Evolutionary conservation across 2,329 filamentous ascomycete species (phyloP), one percentile per base, ranked within the genome.

Genomic region (Meredithiella fracta): DNA sequence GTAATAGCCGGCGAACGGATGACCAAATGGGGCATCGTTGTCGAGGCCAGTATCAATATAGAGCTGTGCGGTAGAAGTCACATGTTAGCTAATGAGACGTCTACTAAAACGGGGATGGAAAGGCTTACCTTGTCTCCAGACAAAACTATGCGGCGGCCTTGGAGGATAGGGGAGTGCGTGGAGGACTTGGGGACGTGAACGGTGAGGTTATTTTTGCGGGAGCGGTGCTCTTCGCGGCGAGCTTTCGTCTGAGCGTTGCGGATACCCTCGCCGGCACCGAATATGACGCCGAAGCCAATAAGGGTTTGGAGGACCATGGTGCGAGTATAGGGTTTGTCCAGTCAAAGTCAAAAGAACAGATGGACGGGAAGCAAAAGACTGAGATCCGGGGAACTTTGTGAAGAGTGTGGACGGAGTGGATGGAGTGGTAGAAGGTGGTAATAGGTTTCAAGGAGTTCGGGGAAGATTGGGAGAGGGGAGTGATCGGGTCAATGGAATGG

Each of bases 1-100:
- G 60, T 72, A 79, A 61, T 80, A 79, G 25, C 77, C 77, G 2
- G 74, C 70, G 61, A 77, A 79, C 0, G 72, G 71, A 62, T 79
- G 75, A 2, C 74, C 71, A 53, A 67, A 65, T 1, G 60, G 62
- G 54, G 63, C 59, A 54, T 61, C 62, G 49, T 58, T 62, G 34
- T 64, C 59, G 54, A 61, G 56, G 40, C 64, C 67, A 9, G 70
- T 73, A 54, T 74, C 74, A 20, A 77, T 70, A 60, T 64, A 66
- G 23, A 66, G 64, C 64, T 65, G 49, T 11, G 8, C 9, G 3
- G 3, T 9, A 38, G 40, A 20, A 23, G 29, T 5, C n/a, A 26
- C 1, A 14, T 20, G 40, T 31, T 15, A 31, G n/a, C 40, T 20
- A 7, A 6, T 11, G 40, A n/a, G 9, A 17, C 17, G 6, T 44